Percentiles rank a stretch among this genome's conserved stretches.
These are phyloP conservation scores for Silene latifolia DNA, from an alignment of 148 eudicot species.

Conservation along the genomic window DNA sequence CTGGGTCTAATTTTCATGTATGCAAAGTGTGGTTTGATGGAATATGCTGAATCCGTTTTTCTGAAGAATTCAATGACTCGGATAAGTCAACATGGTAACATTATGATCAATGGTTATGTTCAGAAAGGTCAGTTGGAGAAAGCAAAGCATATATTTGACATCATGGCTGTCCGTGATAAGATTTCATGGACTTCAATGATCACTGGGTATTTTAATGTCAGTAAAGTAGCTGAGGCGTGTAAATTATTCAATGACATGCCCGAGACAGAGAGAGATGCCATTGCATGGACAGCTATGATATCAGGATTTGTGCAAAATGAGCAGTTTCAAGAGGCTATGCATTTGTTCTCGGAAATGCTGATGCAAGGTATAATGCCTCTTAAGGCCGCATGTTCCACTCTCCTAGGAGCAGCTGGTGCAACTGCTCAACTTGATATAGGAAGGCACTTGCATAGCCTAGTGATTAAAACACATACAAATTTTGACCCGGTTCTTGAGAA, in stretches of 20 bases:
- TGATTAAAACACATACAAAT: conserved; percentile 30
- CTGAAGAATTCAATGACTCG: conserved; percentile 15
- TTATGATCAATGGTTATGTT: conserved; percentile 38
- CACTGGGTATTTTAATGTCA: conserved; percentile 33
- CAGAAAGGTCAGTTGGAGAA: conserved; percentile 29
- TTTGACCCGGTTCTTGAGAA: conserved; percentile 34
- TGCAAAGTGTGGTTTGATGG: conserved; percentile 34
- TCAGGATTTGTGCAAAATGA: conserved; percentile 45
- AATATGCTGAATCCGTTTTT: conserved; percentile 34
- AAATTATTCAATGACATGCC: conserved; percentile 38
- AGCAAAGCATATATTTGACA: conserved; percentile 31
- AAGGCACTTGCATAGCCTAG: conserved; percentile 34
- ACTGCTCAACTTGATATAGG: conserved; percentile 34
- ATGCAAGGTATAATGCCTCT: conserved; percentile 32
- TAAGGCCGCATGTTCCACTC: conserved; percentile 34
- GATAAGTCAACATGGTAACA: conserved; percentile 34
- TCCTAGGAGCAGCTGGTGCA: conserved; percentile 43
- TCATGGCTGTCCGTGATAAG: conserved; percentile 31
- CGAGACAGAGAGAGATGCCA: conserved; percentile 34
- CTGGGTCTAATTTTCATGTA: conserved; percentile 40
- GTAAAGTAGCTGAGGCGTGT: conserved; percentile 30
- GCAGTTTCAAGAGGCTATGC: conserved; percentile 36
- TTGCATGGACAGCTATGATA: conserved; percentile 47
- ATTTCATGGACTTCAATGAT: conserved; percentile 43
- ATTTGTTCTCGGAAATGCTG: conserved; percentile 33